Base-by-base conservation (phyloP, 768 basidiomycete species). In the Lyophyllum decastes region DNA sequence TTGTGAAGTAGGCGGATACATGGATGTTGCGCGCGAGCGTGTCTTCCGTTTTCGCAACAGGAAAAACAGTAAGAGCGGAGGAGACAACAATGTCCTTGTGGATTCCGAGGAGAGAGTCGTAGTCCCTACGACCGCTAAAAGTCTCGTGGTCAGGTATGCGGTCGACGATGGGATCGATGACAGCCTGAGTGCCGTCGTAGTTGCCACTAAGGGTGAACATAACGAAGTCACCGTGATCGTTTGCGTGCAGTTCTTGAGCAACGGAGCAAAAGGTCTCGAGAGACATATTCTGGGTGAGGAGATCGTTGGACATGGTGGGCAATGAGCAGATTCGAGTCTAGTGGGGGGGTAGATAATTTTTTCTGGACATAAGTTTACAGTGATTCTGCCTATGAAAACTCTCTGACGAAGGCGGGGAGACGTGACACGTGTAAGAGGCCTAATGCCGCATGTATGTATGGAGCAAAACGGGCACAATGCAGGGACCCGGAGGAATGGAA, bases 71-170 rank as follows among this genome's bases (percentile, higher is more conserved):
- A 24, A 68, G 50, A 4, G 58, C 27, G 4, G 17, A 10, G 1
- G 24, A 2, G 2, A 64, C 50, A n/a, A 60, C 21, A 21, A 70
- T 61, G 2, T 57, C 25, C 7, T 51, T 7, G 0, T 55, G 11
- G 10, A 69, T 52, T 0, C 67, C 66, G 0, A 66, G 47, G 2
- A 60, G 49, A 2, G 69, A 70, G 45, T 68, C 69, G 48, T 58
- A 64, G 50, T 70, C 64, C 0, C 61, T 41, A 6, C 51, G 25
- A 9, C 63, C 44, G 4, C 33, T 46, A 17, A 65, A 52, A 24
- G 16, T 16, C 19, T 26, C 38, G 10, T 2, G 19, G 10, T 14
- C 46, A 14, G 16, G 4, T 2, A 53, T 35, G 16, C 48, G 41
- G 19, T 55, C 35, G 1, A 40, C 2, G n/a, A 27, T 46, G 12